These are phyloP conservation scores for Pythium rhizo-oryzae DNA, from an alignment of 352 stramenopile genomes.

Conservation along the genomic window DNA sequence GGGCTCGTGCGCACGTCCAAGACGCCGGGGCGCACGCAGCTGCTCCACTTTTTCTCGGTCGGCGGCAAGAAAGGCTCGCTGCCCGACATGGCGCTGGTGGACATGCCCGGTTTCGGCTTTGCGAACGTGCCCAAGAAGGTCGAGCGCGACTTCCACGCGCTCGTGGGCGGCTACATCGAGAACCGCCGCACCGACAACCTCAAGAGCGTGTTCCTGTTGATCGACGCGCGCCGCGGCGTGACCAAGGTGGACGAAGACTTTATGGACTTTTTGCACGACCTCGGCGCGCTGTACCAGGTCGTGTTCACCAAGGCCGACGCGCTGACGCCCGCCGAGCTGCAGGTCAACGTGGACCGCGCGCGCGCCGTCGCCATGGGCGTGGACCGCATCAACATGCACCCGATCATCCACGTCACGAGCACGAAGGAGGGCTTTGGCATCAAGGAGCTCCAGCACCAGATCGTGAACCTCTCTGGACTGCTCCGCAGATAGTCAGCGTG, in stretches of 20 bases:
- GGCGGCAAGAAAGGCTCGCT: conserved; percentile 72
- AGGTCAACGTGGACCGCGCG: conserved; percentile 54
- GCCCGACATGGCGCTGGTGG: conserved; percentile 70
- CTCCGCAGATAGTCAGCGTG: conserved; percentile 32
- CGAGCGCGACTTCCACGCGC: conserved; percentile 75
- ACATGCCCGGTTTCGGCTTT: conserved; percentile 90
- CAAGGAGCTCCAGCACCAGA: conserved; percentile 75
- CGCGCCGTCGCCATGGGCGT: conserved; percentile 46
- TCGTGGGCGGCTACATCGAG: conserved; percentile 82
- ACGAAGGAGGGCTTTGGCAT: conserved; percentile 79
- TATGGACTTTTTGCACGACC: conserved; percentile 84
- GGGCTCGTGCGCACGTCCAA: conserved; percentile 82
- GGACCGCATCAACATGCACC: conserved; percentile 80
- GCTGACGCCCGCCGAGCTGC: conserved; percentile 44
- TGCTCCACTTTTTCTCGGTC: conserved; percentile 82
- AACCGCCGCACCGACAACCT: conserved; percentile 72
- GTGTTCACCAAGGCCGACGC: conserved; percentile 92
- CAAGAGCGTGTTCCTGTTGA: conserved; percentile 70
- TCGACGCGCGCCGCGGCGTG: conserved; percentile 82
- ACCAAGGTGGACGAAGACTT: conserved; percentile 83
- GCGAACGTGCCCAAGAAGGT: conserved; percentile 73
- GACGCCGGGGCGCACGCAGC: conserved; percentile 83
- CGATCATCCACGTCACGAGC: conserved; percentile 78
- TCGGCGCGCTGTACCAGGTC: conserved; percentile 86
- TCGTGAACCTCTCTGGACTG: conserved; percentile 64